These are phyloP conservation scores for Trichosporon faecale DNA, from an alignment of 1,284 basidiomycete genomes.

Conservation along the genomic window DNA sequence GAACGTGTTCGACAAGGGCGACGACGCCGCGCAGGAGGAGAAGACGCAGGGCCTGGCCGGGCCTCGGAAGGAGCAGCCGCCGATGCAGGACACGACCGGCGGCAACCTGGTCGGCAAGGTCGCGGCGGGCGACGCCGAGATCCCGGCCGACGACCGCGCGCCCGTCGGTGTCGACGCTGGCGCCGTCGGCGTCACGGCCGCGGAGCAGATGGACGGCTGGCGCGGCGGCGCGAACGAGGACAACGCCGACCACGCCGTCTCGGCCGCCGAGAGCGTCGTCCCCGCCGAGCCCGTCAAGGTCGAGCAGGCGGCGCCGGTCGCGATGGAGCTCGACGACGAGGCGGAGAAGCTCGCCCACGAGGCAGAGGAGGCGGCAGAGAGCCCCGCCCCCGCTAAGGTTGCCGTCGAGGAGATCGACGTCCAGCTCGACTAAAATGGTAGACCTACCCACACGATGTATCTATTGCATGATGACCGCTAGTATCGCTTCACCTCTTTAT, in stretches of 20 bases:
- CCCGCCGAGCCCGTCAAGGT: conserved; percentile 1
- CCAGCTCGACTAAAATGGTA: conserved; percentile 4
- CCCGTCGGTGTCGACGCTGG: conserved; percentile 52
- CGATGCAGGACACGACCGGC: conserved; percentile 43
- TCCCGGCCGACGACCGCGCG: conserved; percentile 43
- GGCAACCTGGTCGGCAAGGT: conserved; percentile 12
- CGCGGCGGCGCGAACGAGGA: conserved; percentile 52
- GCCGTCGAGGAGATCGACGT: neutral
- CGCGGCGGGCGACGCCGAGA: conserved; percentile 18
- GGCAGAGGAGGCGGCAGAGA: conserved; percentile 20
- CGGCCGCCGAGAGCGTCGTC: neutral
- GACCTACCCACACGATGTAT: neutral
- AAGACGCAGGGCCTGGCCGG: conserved; percentile 45
- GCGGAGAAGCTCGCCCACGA: conserved; percentile 39
- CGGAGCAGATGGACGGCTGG: conserved; percentile 46
- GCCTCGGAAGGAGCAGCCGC: conserved; percentile 35
- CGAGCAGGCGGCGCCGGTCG: conserved; percentile 11
- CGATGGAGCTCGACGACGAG: conserved; percentile 45
- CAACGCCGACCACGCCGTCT: conserved; percentile 11
- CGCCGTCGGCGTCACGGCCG: conserved; percentile 43
- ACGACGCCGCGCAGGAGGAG: conserved; percentile 42
- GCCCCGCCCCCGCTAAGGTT: neutral
- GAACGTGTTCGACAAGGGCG: conserved; percentile 47
- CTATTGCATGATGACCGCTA: conserved; percentile 8
- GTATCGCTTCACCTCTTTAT: neutral